These are phyloP conservation scores for Candida anglica DNA, from an alignment of 805 yeast species.

Conservation along the genomic window DNA sequence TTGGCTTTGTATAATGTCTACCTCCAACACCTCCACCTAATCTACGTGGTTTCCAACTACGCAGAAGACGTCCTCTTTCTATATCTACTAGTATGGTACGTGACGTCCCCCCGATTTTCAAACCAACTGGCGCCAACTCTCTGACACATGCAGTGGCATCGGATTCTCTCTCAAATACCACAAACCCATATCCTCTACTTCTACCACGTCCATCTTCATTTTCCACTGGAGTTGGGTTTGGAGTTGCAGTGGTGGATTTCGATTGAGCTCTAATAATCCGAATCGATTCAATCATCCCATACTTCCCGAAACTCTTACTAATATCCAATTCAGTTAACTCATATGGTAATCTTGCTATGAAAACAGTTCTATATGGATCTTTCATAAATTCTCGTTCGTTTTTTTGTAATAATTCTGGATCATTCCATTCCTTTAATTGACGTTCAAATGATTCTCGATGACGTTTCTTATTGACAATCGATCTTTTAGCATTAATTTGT, in stretches of 20 bases:
- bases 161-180: slow-evolving; percentile 58
- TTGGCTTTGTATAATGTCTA: slow-evolving; percentile 51
- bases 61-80: slow-evolving; percentile 63
- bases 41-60: slow-evolving; percentile 68
- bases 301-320: slow-evolving; percentile 54
- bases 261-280: slow-evolving; percentile 36
- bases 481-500: slow-evolving; percentile 7
- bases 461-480: neutral
- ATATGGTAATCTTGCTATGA: slow-evolving; percentile 71
- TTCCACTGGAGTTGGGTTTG: no score
- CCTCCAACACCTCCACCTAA: slow-evolving; percentile 96
- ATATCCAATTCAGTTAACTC: slow-evolving; percentile 63
- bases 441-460: slow-evolving; percentile 12
- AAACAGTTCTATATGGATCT: slow-evolving; percentile 77
- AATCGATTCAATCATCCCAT: slow-evolving; percentile 64
- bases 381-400: slow-evolving; percentile 26
- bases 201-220: no score
- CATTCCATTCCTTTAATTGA: slow-evolving; percentile 30
- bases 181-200: slow-evolving; percentile 81
- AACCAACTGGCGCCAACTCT: slow-evolving; percentile 46
- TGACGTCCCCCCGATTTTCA: slow-evolving; percentile 40
- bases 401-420: slow-evolving; percentile 22
- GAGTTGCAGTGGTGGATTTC: slow-evolving; percentile 11
- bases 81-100: slow-evolving; percentile 64
- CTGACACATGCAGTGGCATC: slow-evolving; percentile 62